Conservation (phyloP, 2,329 filamentous ascomycete species). For the Lachnellula willkommii region DNA sequence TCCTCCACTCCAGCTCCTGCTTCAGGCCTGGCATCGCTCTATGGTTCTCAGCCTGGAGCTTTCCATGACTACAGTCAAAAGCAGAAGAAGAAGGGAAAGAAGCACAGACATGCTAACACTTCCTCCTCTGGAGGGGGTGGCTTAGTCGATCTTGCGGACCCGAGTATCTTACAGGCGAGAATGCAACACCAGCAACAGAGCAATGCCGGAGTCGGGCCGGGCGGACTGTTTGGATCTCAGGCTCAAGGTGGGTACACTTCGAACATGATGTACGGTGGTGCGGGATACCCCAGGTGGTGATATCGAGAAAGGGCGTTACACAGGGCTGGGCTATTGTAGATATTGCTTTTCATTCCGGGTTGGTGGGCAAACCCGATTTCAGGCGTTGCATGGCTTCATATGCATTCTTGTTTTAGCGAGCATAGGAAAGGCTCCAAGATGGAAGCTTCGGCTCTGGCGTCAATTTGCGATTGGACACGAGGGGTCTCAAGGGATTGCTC, state of each 20-base stretch:
- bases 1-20: constrained; percentile 81
- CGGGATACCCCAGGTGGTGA: constrained; percentile 66
- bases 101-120: constrained; percentile 99
- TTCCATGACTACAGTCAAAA: constrained; percentile 91
- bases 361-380: constrained; percentile 26
- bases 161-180: constrained; percentile 97
- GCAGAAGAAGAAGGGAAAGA: constrained; percentile 99
- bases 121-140: constrained; percentile 99
- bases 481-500: constrained; percentile 26
- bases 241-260: constrained; percentile 93
- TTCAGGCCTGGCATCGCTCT: constrained; percentile 86
- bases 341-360: constrained; percentile 31
- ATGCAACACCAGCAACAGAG: constrained; percentile 83
- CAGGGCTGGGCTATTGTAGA: constrained; percentile 23
- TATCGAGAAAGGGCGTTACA: constrained; percentile 23
- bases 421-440: constrained; percentile 39
- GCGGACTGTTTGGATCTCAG: constrained; percentile 78
- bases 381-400: constrained; percentile 29
- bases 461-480: constrained; percentile 25
- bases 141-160: constrained; percentile 99
- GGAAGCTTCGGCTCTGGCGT: constrained; percentile 33
- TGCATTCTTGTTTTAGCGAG: constrained; percentile 42
- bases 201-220: constrained; percentile 76
- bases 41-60: constrained; percentile 77
- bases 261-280: constrained; percentile 73